phyloP scores from a whole-genome alignment of 1,139 yeast species.

The Candida sanyaensis region DNA sequence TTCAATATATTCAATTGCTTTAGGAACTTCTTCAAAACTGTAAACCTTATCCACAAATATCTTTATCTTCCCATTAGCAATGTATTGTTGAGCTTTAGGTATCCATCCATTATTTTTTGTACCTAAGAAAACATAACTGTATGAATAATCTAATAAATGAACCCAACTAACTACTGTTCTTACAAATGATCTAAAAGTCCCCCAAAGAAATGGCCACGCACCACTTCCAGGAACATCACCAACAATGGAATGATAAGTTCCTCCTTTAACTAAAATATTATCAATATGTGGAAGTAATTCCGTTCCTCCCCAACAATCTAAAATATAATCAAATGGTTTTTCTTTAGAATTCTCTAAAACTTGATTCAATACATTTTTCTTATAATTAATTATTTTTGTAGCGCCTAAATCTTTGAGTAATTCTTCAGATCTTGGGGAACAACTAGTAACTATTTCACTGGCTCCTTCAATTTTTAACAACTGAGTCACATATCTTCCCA shows the following conservation, averaged over 20 bases:
- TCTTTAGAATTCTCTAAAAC: conserved; percentile 23
- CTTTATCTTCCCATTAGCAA: conserved; percentile 42
- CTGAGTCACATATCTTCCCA: conserved; percentile 62
- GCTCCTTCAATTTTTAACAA: conserved; percentile 51
- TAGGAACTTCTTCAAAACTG: conserved; percentile 47
- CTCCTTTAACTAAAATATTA: conserved; percentile 34
- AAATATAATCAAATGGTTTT: conserved; percentile 26
- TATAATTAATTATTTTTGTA: conserved; percentile 51
- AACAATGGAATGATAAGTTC: conserved; percentile 49
- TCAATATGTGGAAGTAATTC: conserved; percentile 21
- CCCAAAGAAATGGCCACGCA: neutral
- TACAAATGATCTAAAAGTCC: neutral
- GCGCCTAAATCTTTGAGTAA: conserved; percentile 53
- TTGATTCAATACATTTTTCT: conserved; percentile 20
- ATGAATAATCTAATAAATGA: neutral
- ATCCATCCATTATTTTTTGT: neutral
- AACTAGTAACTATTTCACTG: conserved; percentile 44
- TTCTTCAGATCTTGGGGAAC: conserved; percentile 33
- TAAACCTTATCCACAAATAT: conserved; percentile 56
- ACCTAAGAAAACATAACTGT: conserved; percentile 1
- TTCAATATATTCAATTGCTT: conserved; percentile 50
- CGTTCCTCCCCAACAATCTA: conserved; percentile 30
- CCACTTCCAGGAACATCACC: conserved; percentile 29
- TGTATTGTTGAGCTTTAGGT: conserved; percentile 18
- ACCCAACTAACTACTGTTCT: neutral